These are phyloP conservation scores for Aspergillus campestris DNA, from an alignment of 495 filamentous ascomycete species.

Conservation along the genomic window DNA sequence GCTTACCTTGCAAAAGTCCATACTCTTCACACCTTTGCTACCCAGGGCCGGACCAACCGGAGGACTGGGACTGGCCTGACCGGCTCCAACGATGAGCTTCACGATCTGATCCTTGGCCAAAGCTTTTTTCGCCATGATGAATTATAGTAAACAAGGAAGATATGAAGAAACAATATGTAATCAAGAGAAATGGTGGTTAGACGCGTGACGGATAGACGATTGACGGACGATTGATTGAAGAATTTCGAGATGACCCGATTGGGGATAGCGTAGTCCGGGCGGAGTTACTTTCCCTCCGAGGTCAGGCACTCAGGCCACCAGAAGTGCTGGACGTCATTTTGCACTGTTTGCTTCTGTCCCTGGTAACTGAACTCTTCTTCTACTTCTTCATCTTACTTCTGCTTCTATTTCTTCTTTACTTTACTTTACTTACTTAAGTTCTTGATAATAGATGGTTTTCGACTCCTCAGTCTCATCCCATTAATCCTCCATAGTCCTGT, in stretches of 20 bases:
- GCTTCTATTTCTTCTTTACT: not conserved
- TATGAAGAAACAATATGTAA: too few species aligned
- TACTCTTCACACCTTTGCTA: constrained; percentile 96
- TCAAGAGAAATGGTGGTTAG: too few species aligned
- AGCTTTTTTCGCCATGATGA: constrained; percentile 70
- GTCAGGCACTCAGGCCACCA: not conserved
- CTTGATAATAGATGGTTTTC: not conserved
- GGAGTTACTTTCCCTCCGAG: constrained; percentile 9
- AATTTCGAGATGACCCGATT: not conserved
- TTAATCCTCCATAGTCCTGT: too few species aligned
- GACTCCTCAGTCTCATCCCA: too few species aligned
- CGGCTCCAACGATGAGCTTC: constrained; percentile 95
- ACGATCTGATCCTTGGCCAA: constrained; percentile 76
- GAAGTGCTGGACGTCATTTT: constrained; percentile 10
- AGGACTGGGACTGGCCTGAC: constrained; percentile 94
- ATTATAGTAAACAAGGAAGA: too few species aligned
- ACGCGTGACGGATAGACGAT: not conserved
- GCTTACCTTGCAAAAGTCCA: constrained; percentile 97
- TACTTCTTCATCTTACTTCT: not conserved
- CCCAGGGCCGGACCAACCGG: constrained; percentile 95
- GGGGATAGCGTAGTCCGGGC: constrained; percentile 3
- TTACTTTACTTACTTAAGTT: not conserved
- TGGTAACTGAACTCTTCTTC: not conserved
- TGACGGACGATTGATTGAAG: not conserved
- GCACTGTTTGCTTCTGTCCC: constrained; percentile 3